Conservation (phyloP, 2,329 filamentous ascomycete species). For the Pseudocercospora vitis region DNA sequence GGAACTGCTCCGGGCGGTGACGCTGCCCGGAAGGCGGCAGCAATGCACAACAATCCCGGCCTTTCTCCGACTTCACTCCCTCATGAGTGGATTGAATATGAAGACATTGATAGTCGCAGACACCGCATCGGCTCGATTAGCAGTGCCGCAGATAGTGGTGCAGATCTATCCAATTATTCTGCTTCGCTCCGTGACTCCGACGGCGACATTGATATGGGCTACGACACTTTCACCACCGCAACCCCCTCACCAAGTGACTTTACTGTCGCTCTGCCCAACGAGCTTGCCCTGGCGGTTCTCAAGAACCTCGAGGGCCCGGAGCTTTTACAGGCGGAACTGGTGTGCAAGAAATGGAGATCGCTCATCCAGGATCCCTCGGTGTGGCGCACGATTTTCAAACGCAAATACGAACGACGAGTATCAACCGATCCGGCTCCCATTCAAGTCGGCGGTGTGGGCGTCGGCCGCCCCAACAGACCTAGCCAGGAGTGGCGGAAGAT, state of each 20-base stretch:
- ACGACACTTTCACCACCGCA: conserved; percentile 1
- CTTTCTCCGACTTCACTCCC: conserved; percentile 1
- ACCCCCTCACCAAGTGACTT: conserved; percentile 23
- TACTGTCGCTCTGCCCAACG: conserved; percentile 55
- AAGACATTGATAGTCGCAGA: conserved; percentile 29
- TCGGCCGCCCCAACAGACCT: conserved; percentile 51
- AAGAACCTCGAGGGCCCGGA: conserved; percentile 60
- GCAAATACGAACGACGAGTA: conserved; percentile 51
- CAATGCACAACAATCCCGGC: conserved; percentile 25
- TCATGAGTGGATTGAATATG: conserved; percentile 1
- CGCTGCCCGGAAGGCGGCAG: conserved; percentile 35
- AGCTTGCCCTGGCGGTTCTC: conserved; percentile 60
- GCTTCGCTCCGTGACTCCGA: conserved; percentile 32
- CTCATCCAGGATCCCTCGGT: conserved; percentile 59
- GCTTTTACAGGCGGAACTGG: conserved; percentile 55
- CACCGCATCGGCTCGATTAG: conserved; percentile 33
- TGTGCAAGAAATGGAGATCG: conserved; percentile 58
- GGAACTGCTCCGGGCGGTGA: conserved; percentile 33
- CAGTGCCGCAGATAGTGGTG: conserved; percentile 41
- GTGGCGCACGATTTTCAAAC: conserved; percentile 63
- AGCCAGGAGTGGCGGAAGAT: conserved; percentile 83
- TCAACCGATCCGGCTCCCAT: conserved; percentile 47
- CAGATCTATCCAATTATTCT: conserved; percentile 36
- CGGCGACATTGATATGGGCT: conserved; percentile 35
- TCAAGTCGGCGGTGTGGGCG: conserved; percentile 53